Base-by-base conservation (phyloP, 805 yeast species). In the Huiozyma sinensis region DNA sequence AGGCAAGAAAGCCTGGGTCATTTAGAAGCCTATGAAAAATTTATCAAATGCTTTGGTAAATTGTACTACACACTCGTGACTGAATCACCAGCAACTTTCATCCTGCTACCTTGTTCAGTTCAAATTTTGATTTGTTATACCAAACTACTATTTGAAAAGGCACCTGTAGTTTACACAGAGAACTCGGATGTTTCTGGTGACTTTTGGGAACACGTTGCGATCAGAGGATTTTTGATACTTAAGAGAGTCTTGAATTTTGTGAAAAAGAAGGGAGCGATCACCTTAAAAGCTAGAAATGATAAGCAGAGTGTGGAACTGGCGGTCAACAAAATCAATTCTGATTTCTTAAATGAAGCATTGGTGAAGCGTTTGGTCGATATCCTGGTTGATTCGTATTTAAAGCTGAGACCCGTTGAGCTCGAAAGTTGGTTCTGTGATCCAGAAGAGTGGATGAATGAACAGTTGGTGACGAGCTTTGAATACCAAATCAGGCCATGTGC, bases 371-470 rank as follows among this genome's bases (percentile, higher is more conserved):
- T 90, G 9, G 73, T 85, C 9, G 83, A 82, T 47, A 63, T 83
- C 37, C 66, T 89, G 33, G 79, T 88, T 46, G 69, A 72, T 36
- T 81, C 81, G 76, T 89, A 86, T 61, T 68, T 92, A 49, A 75
- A 81, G 44, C 62, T 89, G 40, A 76, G 79, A 46, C 87, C 90
- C 0, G 61, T 73, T 1, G 97, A 89, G 57, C 61, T 90, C 40
- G 94, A 84, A 52, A 67, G 76, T 34, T 92, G 97, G 97, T 59
- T 70, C 9, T 61, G 73, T 12, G 95, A 88, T 47, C 96, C 97
- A 0, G 97, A 88, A 59, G 96, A 87, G 60, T 92, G 95, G 86
- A 79, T 84, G 17, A 79, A 80, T 50, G 95, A 87, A 55, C 95
- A 88, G 51, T 66, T 81, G 45, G 73, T 79, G 41, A 68, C 77